phyloP scores from a whole-genome alignment of 805 yeast species.

The Lipomyces lipofer region DNA sequence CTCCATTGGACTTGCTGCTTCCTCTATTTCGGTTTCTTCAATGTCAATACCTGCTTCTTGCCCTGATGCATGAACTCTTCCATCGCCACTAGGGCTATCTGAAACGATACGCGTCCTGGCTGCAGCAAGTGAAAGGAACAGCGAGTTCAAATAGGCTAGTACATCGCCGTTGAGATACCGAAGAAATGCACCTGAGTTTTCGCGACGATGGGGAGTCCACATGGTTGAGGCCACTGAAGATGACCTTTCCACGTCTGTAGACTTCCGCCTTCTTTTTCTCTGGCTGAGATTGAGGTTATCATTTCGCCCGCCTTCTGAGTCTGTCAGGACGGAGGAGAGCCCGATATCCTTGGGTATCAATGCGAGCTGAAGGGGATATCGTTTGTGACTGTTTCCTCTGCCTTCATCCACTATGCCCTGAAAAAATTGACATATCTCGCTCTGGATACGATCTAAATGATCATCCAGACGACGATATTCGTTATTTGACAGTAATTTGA shows the following conservation, averaged over 20 bases:
- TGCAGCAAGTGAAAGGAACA: not conserved
- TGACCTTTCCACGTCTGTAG: not conserved
- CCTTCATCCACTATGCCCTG: not conserved
- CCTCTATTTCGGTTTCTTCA: not conserved
- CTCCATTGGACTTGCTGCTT: no score
- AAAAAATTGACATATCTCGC: slow-evolving; percentile 3
- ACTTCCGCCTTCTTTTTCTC: not conserved
- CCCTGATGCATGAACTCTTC: not conserved
- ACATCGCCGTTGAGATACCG: slow-evolving; percentile 1
- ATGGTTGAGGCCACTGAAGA: not conserved
- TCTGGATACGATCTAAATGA: not conserved
- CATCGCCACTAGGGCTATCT: not conserved
- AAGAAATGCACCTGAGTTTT: not conserved
- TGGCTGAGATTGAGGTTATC: not conserved
- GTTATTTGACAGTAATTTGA: slow-evolving; percentile 12
- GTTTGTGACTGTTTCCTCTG: not conserved
- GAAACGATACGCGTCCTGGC: not conserved
- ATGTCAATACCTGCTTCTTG: not conserved
- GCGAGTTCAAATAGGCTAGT: not conserved
- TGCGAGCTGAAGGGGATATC: slow-evolving; percentile 17
- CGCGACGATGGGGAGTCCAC: not conserved
- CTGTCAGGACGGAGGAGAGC: slow-evolving; percentile 1
- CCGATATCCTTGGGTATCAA: slow-evolving; percentile 9
- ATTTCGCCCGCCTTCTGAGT: not conserved
- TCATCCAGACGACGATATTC: slow-evolving; percentile 13